Conservation (phyloP, 306 rosid species). For the cucumber (Cucumis sativus) region DNA sequence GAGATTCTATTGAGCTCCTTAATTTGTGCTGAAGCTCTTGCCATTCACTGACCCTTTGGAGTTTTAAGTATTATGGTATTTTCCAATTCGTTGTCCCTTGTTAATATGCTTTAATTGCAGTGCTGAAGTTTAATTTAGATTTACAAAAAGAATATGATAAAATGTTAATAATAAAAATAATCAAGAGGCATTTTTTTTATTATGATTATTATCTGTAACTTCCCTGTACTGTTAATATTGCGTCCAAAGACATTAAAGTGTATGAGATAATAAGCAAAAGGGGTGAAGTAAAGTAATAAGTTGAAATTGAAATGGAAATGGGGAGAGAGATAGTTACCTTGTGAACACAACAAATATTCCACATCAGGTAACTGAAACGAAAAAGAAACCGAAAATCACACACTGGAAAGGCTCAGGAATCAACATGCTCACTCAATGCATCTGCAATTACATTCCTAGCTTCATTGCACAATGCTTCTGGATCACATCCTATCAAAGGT, state of each 20-base stretch:
- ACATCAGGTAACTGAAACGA: conserved; percentile 1
- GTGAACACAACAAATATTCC: neutral
- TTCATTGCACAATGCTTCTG: conserved; percentile 45
- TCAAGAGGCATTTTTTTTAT: neutral
- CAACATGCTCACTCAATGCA: conserved; percentile 23
- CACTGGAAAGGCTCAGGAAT: conserved; percentile 18
- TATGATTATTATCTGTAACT: neutral
- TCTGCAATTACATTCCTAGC: conserved; percentile 54
- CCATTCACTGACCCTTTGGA: too few species aligned
- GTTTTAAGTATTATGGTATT: too few species aligned
- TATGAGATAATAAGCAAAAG: neutral
- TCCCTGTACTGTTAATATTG: neutral
- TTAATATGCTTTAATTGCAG: too few species aligned
- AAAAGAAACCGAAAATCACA: conserved; percentile 12
- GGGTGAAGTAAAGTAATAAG: neutral
- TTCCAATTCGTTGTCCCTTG: too few species aligned
- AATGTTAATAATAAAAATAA: too few species aligned
- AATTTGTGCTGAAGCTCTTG: too few species aligned
- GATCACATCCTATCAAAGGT: conserved; percentile 47
- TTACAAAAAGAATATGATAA: too few species aligned
- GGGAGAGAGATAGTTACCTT: neutral
- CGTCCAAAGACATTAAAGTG: neutral
- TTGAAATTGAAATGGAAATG: neutral
- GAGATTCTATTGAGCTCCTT: too few species aligned
- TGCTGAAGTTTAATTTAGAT: too few species aligned